Evolutionary conservation across 1,139 yeast species (phyloP).

Genomic region (Hemisphaericaspora xylanilytica): DNA sequence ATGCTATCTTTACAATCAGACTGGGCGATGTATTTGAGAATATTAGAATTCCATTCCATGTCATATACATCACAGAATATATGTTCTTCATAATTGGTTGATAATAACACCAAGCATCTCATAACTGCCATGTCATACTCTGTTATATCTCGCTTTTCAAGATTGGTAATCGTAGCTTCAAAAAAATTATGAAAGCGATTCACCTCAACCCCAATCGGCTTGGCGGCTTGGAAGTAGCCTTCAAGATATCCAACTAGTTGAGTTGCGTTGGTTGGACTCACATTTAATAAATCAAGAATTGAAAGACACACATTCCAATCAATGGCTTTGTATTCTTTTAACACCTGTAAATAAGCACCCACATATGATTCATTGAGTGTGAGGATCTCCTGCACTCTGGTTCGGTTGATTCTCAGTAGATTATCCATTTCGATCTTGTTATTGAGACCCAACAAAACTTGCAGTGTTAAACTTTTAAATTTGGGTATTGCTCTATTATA

Average conservation of each 20-base stretch:
- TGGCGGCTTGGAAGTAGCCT: constrained; percentile 2
- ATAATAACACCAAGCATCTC: constrained; percentile 7
- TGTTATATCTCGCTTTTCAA: constrained; percentile 1
- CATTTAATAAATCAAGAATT: constrained; percentile 1
- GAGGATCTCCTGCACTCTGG: not conserved
- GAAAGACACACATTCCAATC: constrained; percentile 1
- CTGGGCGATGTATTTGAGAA: constrained; percentile 1
- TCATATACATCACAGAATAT: not conserved
- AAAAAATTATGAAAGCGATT: not conserved
- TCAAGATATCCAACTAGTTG: constrained; percentile 1
- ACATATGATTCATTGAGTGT: not conserved
- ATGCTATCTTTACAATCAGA: not conserved
- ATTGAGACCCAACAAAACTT: not conserved
- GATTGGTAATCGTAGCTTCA: not conserved
- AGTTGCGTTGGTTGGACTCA: too few species aligned
- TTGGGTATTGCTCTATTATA: not conserved
- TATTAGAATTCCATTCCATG: not conserved
- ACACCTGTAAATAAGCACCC: not conserved
- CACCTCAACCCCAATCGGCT: not conserved
- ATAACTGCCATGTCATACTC: constrained; percentile 7
- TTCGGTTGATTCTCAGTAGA: constrained; percentile 3
- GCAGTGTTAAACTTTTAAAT: not conserved
- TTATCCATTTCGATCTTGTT: not conserved
- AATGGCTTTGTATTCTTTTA: not conserved
- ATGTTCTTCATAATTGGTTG: constrained; percentile 9